Conservation (phyloP, 2,329 filamentous ascomycete genomes). For the Ophiocordyceps camponoti-leonardi region DNA sequence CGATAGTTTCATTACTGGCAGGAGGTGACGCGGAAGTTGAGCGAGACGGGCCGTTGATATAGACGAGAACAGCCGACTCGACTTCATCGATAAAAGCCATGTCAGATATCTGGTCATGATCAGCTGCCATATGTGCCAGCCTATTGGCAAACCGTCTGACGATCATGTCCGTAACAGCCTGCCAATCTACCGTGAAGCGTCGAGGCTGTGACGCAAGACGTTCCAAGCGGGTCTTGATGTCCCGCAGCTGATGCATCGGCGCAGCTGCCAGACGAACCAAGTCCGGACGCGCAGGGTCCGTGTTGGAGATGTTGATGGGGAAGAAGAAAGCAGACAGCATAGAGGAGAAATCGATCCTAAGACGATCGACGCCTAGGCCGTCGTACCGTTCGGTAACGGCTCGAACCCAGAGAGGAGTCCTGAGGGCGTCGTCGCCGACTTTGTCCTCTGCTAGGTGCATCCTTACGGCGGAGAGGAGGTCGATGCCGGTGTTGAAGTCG, state of each 20-base stretch:
- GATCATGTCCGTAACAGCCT: slow-evolving; percentile 46
- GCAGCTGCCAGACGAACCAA: slow-evolving; percentile 16
- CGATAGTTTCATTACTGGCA: background rate
- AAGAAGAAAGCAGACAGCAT: slow-evolving; percentile 35
- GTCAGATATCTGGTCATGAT: background rate
- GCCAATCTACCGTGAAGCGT: slow-evolving; percentile 38
- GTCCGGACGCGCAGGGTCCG: slow-evolving; percentile 13
- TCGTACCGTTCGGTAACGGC: slow-evolving; percentile 26
- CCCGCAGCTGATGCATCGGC: background rate
- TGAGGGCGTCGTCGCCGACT: background rate
- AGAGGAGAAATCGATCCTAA: slow-evolving; percentile 28
- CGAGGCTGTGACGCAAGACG: slow-evolving; percentile 18
- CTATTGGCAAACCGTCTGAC: slow-evolving; percentile 42
- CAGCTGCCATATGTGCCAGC: slow-evolving; percentile 22
- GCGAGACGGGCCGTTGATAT: background rate
- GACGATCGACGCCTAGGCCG: slow-evolving; percentile 23
- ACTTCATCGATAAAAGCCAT: background rate
- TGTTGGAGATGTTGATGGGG: slow-evolving; percentile 29
- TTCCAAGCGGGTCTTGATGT: slow-evolving; percentile 25
- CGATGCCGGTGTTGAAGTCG: slow-evolving; percentile 31
- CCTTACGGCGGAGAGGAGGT: background rate
- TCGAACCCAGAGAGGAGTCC: slow-evolving; percentile 17
- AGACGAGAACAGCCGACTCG: background rate
- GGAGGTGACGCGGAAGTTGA: background rate
- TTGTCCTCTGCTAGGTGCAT: background rate